phyloP scores from a whole-genome alignment of 169 alveolate species.

The Plasmodium yoelii region DNA sequence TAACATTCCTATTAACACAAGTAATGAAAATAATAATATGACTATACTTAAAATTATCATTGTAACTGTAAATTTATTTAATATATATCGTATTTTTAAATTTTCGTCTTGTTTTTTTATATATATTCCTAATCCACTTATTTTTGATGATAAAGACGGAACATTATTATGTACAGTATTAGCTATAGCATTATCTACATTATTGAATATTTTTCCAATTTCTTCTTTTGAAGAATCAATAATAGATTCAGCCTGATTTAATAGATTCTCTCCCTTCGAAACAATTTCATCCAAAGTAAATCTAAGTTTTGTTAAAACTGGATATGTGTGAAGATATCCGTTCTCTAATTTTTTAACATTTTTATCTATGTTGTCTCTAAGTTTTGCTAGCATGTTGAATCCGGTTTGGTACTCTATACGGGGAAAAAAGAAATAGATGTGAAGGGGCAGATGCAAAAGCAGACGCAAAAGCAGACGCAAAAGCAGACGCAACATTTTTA shows the following conservation, averaged over 20 bases:
- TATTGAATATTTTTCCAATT: background rate
- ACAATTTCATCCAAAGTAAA: background rate
- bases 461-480: background rate
- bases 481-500: too few species aligned
- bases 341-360: conserved; percentile 13
- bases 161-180: background rate
- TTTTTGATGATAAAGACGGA: background rate
- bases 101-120: background rate
- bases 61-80: conserved; percentile 11
- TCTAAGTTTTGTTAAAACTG: conserved; percentile 5
- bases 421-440: background rate
- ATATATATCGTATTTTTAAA: conserved; percentile 8
- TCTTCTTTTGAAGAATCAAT: background rate
- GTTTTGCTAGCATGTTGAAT: conserved; percentile 14
- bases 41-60: conserved; percentile 1
- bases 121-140: background rate
- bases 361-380: background rate
- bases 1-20: conserved; percentile 20
- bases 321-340: conserved; percentile 25
- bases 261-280: conserved; percentile 2
- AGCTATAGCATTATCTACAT: conserved; percentile 6
- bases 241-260: background rate
- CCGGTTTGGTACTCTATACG: background rate
- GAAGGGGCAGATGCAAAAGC: background rate
- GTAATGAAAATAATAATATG: conserved; percentile 25